Conservation (phyloP, 805 yeast species). For the Cyberlindnera nakhonratchasimensis region DNA sequence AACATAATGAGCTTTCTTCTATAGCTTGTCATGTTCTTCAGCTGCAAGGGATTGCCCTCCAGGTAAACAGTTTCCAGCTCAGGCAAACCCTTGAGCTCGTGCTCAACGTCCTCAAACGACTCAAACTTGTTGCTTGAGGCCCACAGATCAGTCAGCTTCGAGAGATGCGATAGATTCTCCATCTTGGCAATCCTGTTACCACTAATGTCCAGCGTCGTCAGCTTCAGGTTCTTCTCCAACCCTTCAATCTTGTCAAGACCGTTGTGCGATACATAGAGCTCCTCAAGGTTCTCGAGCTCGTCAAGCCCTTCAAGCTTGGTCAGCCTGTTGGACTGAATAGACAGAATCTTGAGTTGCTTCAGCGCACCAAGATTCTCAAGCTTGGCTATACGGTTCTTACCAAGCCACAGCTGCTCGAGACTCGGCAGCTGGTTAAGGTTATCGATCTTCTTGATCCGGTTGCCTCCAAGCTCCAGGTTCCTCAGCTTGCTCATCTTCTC, state of each 20-base stretch:
- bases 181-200: conserved; percentile 63
- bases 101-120: conserved; percentile 63
- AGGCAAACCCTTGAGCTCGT: conserved; percentile 58
- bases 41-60: conserved; percentile 89
- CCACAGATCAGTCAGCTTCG: conserved; percentile 88
- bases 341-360: conserved; percentile 63
- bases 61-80: conserved; percentile 84
- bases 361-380: conserved; percentile 61
- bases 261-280: conserved; percentile 84
- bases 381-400: conserved; percentile 72
- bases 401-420: conserved; percentile 84
- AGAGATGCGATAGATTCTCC: conserved; percentile 62
- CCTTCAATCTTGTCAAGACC: conserved; percentile 73
- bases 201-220: conserved; percentile 77
- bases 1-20: conserved; percentile 76
- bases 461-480: conserved; percentile 90
- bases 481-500: conserved; percentile 51
- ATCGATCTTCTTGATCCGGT: conserved; percentile 59
- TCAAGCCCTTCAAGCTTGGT: conserved; percentile 81
- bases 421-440: conserved; percentile 51
- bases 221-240: conserved; percentile 62
- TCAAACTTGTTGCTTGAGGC: conserved; percentile 74
- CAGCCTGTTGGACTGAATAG: conserved; percentile 84
- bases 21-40: conserved; percentile 70
- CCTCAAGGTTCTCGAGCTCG: conserved; percentile 67